Evolutionary conservation across 78 protist species (phyloP).

Genomic region (Polysphondylium violaceum): DNA sequence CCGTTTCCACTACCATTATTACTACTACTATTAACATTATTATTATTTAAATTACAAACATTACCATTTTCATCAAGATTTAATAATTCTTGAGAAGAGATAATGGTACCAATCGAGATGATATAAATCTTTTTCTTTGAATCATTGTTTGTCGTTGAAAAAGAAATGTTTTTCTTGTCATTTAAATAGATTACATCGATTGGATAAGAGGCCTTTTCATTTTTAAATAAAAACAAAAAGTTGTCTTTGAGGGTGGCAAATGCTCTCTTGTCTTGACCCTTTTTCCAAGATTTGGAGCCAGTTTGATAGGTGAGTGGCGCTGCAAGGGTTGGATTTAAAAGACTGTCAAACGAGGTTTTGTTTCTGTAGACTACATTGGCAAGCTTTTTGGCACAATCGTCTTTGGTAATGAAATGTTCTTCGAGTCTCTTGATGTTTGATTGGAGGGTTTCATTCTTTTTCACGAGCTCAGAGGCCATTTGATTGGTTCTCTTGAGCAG

Average conservation of each 20-base stretch:
- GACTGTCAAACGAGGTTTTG: slow-evolving; percentile 37
- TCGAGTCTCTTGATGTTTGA: slow-evolving; percentile 51
- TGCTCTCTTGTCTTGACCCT: slow-evolving; percentile 71
- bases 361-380: slow-evolving; percentile 64
- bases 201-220: slow-evolving; percentile 57
- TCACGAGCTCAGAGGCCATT: slow-evolving; percentile 63
- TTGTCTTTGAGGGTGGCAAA: slow-evolving; percentile 61
- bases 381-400: slow-evolving; percentile 72
- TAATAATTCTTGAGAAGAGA: slow-evolving; percentile 6
- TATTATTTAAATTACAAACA: neutral
- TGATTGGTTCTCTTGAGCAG: slow-evolving; percentile 67
- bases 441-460: slow-evolving; percentile 47
- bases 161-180: slow-evolving; percentile 37
- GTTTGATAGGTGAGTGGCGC: slow-evolving; percentile 41
- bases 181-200: slow-evolving; percentile 67
- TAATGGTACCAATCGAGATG: slow-evolving; percentile 58
- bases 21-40: neutral
- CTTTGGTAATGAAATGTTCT: slow-evolving; percentile 60
- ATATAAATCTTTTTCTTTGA: slow-evolving; percentile 51
- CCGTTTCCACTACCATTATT: neutral
- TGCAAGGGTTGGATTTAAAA: slow-evolving; percentile 73
- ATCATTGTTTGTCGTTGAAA: slow-evolving; percentile 6
- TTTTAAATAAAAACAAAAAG: slow-evolving; percentile 61
- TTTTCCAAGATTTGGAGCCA: slow-evolving; percentile 62
- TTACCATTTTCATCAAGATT: neutral